Evolutionary conservation across 2,329 filamentous ascomycete species (phyloP).

Genomic region (Fusarium armeniacum): DNA sequence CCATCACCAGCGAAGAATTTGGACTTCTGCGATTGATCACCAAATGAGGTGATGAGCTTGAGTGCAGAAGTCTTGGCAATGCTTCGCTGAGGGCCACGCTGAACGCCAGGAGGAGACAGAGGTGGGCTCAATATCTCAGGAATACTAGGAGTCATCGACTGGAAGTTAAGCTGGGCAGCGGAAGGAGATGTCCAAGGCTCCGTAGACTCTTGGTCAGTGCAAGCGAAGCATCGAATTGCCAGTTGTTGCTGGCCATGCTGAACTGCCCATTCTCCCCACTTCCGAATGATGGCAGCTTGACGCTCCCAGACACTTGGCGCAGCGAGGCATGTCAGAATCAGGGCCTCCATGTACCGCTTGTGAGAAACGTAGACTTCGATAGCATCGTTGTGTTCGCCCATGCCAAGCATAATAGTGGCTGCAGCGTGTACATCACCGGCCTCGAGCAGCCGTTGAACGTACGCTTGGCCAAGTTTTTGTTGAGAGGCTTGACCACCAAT

Average conservation of each 20-base stretch:
- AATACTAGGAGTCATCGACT: slow-evolving; percentile 67
- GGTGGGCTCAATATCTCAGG: slow-evolving; percentile 77
- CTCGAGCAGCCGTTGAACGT: slow-evolving; percentile 90
- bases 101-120: slow-evolving; percentile 78
- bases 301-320: slow-evolving; percentile 92
- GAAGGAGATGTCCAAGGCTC: slow-evolving; percentile 92
- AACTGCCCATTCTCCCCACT: slow-evolving; percentile 95
- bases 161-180: slow-evolving; percentile 72
- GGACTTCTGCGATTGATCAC: slow-evolving; percentile 71
- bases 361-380: slow-evolving; percentile 97
- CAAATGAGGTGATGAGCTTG: slow-evolving; percentile 93
- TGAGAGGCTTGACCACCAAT: slow-evolving; percentile 83
- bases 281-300: slow-evolving; percentile 86
- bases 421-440: slow-evolving; percentile 92
- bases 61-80: slow-evolving; percentile 86
- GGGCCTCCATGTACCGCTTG: slow-evolving; percentile 90
- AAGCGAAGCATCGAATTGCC: slow-evolving; percentile 93
- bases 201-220: slow-evolving; percentile 85
- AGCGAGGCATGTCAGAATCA: slow-evolving; percentile 86
- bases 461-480: slow-evolving; percentile 90
- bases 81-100: slow-evolving; percentile 70
- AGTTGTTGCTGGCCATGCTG: slow-evolving; percentile 89
- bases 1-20: slow-evolving; percentile 74
- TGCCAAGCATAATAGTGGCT: slow-evolving; percentile 90
- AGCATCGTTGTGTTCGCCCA: slow-evolving; percentile 93